These are phyloP conservation scores for Fusarium lateritium DNA, from an alignment of 2,329 filamentous ascomycete genomes.

Conservation along the genomic window DNA sequence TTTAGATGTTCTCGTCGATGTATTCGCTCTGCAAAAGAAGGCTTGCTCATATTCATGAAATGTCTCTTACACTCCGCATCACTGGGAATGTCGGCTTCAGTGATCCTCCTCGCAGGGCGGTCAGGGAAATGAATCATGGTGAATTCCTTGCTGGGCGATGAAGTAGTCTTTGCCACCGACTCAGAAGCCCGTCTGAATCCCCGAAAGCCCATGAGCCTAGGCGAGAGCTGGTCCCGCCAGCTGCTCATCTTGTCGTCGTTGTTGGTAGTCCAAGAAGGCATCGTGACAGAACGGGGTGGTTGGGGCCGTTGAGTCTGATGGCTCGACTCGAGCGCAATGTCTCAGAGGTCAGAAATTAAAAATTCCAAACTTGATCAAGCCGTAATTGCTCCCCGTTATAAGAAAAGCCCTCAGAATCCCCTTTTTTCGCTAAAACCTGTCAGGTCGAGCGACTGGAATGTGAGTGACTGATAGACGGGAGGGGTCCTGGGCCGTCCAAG, in stretches of 20 bases:
- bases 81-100: constrained; percentile 42
- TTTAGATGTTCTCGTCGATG: constrained; percentile 21
- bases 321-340: constrained; percentile 18
- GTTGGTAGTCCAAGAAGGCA: constrained; percentile 36
- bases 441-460: constrained; percentile 38
- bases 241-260: constrained; percentile 42
- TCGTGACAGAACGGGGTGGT: constrained; percentile 23
- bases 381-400: constrained; percentile 28
- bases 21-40: constrained; percentile 33
- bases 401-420: constrained; percentile 15
- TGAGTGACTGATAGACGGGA: constrained; percentile 38
- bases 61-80: constrained; percentile 43
- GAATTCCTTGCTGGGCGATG: constrained; percentile 29
- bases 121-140: constrained; percentile 46
- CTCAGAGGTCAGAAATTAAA: constrained; percentile 18
- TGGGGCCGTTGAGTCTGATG: constrained; percentile 12
- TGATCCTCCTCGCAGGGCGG: constrained; percentile 38
- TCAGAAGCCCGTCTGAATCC: constrained; percentile 42
- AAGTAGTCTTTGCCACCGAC: constrained; percentile 25
- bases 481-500: constrained; percentile 8
- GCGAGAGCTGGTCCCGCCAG: constrained; percentile 44
- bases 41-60: constrained; percentile 36
- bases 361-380: constrained; percentile 16
- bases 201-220: constrained; percentile 35
- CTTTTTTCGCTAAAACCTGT: constrained; percentile 24